phyloP scores from a whole-genome alignment of 768 basidiomycete genomes.

The Infundibulicybe gibba region DNA sequence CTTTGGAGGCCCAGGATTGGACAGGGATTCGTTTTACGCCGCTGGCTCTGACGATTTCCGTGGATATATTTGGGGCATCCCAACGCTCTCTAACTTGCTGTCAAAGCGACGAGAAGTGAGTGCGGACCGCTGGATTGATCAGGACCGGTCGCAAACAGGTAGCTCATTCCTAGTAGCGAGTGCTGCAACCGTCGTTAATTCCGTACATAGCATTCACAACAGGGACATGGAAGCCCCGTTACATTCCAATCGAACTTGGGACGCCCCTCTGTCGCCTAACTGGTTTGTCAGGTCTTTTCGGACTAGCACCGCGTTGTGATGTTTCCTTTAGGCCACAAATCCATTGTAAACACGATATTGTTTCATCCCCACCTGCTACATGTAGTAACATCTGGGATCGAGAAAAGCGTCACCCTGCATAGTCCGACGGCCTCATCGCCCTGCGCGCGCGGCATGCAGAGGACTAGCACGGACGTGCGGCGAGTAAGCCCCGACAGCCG shows the following conservation, averaged over 20 bases:
- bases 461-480: conserved; percentile 47
- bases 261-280: conserved; percentile 58
- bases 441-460: conserved; percentile 44
- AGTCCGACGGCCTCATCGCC: conserved; percentile 56
- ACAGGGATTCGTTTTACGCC: conserved; percentile 56
- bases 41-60: conserved; percentile 85
- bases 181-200: not conserved
- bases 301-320: not conserved
- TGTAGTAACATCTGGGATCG: conserved; percentile 70
- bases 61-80: conserved; percentile 76
- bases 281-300: conserved; percentile 32
- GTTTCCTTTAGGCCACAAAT: conserved; percentile 53
- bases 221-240: conserved; percentile 32
- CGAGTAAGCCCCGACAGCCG: conserved; percentile 27
- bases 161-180: conserved; percentile 24
- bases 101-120: conserved; percentile 43
- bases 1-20: conserved; percentile 60
- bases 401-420: conserved; percentile 66
- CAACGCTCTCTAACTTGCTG: conserved; percentile 38
- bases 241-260: conserved; percentile 58
- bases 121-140: conserved; percentile 40
- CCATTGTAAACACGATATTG: conserved; percentile 71
- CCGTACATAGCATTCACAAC: conserved; percentile 42
- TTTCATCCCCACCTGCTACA: conserved; percentile 71
- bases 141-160: conserved; percentile 26